Percentiles rank a stretch among this genome's conserved stretches.
Conservation (phyloP, 148 eudicot species). For the Camellia japonica region DNA sequence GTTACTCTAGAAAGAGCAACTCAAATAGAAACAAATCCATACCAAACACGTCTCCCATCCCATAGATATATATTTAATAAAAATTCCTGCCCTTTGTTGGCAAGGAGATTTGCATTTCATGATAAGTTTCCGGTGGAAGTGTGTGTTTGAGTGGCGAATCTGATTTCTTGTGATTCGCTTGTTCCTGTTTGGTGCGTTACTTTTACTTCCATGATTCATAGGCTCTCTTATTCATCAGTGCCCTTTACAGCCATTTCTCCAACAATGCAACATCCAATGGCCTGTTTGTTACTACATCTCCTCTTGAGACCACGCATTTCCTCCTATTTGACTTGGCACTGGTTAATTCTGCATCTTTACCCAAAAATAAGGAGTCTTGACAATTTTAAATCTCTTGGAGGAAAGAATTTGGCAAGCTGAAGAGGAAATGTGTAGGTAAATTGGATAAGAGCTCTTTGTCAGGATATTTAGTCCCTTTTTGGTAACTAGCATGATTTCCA, state of each 20-base stretch:
- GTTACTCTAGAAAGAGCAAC: not conserved
- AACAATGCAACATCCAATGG: not conserved
- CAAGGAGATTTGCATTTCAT: no score
- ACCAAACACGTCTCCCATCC: no score
- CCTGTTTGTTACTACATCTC: not conserved
- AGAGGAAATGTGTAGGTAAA: not conserved
- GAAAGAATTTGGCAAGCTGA: not conserved
- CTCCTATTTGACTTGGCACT: constrained; percentile 1
- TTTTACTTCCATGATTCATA: no score
- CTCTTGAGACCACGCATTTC: not conserved
- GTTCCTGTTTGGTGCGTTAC: no score
- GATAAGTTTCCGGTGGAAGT: no score
- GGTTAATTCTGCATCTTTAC: not conserved
- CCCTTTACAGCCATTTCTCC: not conserved
- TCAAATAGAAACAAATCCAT: no score
- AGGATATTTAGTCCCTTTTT: not conserved
- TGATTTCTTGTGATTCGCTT: no score
- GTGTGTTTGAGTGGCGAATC: no score
- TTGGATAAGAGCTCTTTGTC: constrained; percentile 6
- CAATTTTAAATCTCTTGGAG: not conserved
- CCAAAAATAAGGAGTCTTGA: not conserved
- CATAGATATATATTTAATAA: no score
- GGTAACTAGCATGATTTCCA: not conserved
- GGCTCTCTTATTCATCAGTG: not conserved
- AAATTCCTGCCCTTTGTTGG: no score